Evolutionary conservation across 148 eudicot species (phyloP), one percentile per base, ranked within the genome.

Genomic region (Chenopodium formosanum): DNA sequence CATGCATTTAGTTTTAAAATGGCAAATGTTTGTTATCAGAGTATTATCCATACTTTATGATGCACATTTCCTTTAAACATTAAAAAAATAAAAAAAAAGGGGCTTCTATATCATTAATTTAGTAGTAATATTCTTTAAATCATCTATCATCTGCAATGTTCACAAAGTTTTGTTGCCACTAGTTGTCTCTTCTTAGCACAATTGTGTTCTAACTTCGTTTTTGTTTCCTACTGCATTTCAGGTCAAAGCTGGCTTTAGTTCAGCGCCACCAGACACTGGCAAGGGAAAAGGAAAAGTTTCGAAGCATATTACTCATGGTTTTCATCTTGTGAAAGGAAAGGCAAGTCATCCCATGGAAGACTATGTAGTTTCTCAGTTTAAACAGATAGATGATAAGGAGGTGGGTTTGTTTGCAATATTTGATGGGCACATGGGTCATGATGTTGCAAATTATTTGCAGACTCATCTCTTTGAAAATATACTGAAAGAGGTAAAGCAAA

Each of bases 351-450:
- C 89, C 62, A 92, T 92, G 92, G 95, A 92, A 82, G 95, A 92
- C 82, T 92, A 74, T 82, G 29, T 90, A 31, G 89, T 92, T 82
- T 86, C 93, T 16, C 84, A 90, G 23, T 84, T 90, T 31, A 89
- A 86, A 83, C 83, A 86, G 74, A 23, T 89, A 12, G 91, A 83
- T 9, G 84, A 88, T 20, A 80, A 85, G 56, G 93, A 90, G 87
- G 86, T 92, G 67, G 95, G 93, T 62, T 78, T 92, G 71, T 92
- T 90, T 81, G 93, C 92, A 2, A 90, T 92, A 29, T 92, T 82
- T 83, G 95, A 92, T 86, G 93, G 95, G n/a, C 95, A 92, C 75
- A 85, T 87, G 92, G 90, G 95, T 4, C 92, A 84, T 74, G 93
- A 88, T 74, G 93, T 92, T 67, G 90, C 94, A 27, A 81, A 74